Base-by-base conservation (phyloP, 495 filamentous ascomycete species). In the Friedmanniomyces simplex region DNA sequence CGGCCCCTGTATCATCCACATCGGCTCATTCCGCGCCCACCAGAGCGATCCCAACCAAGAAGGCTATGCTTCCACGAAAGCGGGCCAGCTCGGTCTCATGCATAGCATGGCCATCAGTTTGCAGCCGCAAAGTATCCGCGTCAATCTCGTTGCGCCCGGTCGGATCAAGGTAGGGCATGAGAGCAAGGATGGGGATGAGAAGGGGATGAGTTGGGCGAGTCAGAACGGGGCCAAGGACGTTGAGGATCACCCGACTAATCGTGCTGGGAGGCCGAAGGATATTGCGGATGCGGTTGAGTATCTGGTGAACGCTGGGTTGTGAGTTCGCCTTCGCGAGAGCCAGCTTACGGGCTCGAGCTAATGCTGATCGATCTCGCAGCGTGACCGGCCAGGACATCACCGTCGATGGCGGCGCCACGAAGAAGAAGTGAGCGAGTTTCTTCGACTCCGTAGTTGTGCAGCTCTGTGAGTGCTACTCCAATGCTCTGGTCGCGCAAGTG, bases 241-340 rank as follows among this genome's bases (percentile, higher is more conserved):
- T 39, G 53, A 62, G 45, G 57, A 59, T 46, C 65, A 69, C 52
- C 54, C 60, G 11, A 55, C 67, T 1, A 58, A 60, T 14, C 52
- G 65, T n/a, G 67, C 61, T 13, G 67, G 65, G 0, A 63, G 52
- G 50, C 54, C 57, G 22, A 59, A 65, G 43, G 65, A 69, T 58
- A 60, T 69, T 28, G 51, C 48, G 0, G 60, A 66, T 51, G 65
- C 67, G 13, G 65, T 64, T 18, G 63, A 69, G 61, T 69, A 64
- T 57, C 43, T 69, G 11, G 48, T 67, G 12, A 52, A 45, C 2
- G 52, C 54, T 13, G 65, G 61, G 13, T 69, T 67, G 39, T 43
- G 39, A 5, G 39, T 43, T 20, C 14, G 18, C 13, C 14, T 16
- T 16, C 39, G 13, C 4, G n/a, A n/a, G n/a, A n/a, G n/a, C n/a